Base-by-base conservation (phyloP, 306 rosid species). In the Inga oerstediana region DNA sequence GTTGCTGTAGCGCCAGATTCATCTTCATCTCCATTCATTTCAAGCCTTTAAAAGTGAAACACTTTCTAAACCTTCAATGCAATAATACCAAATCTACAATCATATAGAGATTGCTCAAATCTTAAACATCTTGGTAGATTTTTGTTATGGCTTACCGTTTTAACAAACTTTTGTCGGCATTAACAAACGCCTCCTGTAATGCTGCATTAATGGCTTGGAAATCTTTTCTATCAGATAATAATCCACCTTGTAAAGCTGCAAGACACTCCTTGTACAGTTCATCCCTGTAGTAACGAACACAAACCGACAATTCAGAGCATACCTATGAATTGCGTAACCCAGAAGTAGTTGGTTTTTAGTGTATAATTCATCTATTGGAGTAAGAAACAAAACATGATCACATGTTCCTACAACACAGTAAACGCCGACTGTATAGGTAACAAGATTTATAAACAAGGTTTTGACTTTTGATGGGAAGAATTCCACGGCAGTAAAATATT, bases 1-100 rank as follows among this genome's bases (percentile, higher is more conserved):
- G 99, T 97, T 58, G 98, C 99, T 2, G 99, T 97, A 74, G 97
- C 84, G 64, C 99, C 98, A 15, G 99, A 97, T 87, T 87, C 97
- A 15, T 92, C 97, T 80, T 84, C 97, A 76, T 86, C 91, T 34
- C 85, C 91, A 43, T 83, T 90, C 84, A 81, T 82, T 83, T 91
- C 99, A 81, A 97, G 99, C 98, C 99, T 97, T 88, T 20, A 86
- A 91, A 88, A 87, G 89, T 73, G 66, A 92, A 91, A 86, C 61
- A 90, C 88, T 87, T 85, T 85, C 89, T 89, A 91, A 91, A 90
- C 87, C 76, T 83, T 92, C 87, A 85, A 85, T 72, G 37, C 82
- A 85, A 66, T 85, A 76, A 85, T 74, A 76, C 70, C 66, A 76
- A 85, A 77, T 78, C 74, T 65, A 90, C 48, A 84, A 86, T 74